Evolutionary conservation across 169 alveolate genomes (phyloP).

Genomic region (Sarcocystis neurona): DNA sequence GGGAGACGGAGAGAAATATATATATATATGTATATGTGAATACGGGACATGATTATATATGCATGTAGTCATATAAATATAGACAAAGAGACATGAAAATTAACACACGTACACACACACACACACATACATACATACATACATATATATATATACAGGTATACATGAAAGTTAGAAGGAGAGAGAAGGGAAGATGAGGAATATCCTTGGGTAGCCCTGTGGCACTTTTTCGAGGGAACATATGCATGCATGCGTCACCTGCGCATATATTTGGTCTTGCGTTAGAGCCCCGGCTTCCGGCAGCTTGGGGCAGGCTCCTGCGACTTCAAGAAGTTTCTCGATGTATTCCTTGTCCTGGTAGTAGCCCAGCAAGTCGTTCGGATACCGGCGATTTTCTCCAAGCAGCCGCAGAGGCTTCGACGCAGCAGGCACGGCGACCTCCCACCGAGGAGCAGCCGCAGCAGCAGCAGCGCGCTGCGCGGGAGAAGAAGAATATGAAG

Average conservation of each 20-base stretch:
- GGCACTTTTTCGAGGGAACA: too few species aligned
- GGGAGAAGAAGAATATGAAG: too few species aligned
- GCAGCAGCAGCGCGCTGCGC: not conserved
- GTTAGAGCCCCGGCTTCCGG: conserved; percentile 64
- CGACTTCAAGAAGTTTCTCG: conserved; percentile 42
- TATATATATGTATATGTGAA: too few species aligned
- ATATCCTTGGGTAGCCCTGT: too few species aligned
- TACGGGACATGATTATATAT: too few species aligned
- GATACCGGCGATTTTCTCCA: conserved; percentile 42
- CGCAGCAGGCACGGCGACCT: not conserved
- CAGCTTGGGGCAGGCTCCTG: conserved; percentile 52
- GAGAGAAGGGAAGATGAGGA: not conserved
- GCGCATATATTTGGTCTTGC: conserved; percentile 59
- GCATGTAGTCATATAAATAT: too few species aligned
- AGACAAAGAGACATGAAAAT: too few species aligned
- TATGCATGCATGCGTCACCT: conserved; percentile 5
- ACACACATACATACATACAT: too few species aligned
- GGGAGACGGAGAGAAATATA: too few species aligned
- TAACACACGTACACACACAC: too few species aligned
- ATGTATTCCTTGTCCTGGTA: conserved; percentile 56
- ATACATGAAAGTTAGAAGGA: not conserved
- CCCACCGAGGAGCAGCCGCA: not conserved
- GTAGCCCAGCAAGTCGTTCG: conserved; percentile 35
- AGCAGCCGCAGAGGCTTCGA: not conserved
- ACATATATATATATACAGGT: not conserved